Evolutionary conservation across 805 yeast genomes (phyloP).

Genomic region (Saccharomycopsis vini): DNA sequence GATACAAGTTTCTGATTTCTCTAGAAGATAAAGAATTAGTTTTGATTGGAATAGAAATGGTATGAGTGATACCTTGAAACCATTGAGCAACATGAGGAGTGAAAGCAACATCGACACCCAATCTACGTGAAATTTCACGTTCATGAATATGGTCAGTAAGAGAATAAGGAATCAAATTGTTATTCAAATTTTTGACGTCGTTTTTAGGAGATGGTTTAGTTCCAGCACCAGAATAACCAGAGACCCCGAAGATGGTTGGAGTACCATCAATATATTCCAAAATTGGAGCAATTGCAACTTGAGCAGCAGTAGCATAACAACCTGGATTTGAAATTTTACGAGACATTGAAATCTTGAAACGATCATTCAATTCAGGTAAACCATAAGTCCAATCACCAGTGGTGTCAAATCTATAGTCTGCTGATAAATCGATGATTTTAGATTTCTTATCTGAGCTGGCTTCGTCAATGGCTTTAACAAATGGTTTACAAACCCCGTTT

Average conservation of each 20-base stretch:
- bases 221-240: constrained; percentile 99
- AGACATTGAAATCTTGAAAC: constrained; percentile 60
- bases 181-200: constrained; percentile 60
- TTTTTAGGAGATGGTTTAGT: constrained; percentile 97
- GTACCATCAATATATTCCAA: constrained; percentile 50
- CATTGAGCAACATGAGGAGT: constrained; percentile 98
- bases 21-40: constrained; percentile 60
- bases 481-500: constrained; percentile 89
- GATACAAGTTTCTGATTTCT: constrained; percentile 77
- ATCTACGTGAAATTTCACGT: constrained; percentile 75
- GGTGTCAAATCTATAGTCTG: constrained; percentile 91
- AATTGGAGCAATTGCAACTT: constrained; percentile 79
- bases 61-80: constrained; percentile 97
- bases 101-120: constrained; percentile 77
- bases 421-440: constrained; percentile 86
- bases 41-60: constrained; percentile 82
- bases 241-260: constrained; percentile 88
- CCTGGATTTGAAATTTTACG: constrained; percentile 92
- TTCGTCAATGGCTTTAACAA: constrained; percentile 70
- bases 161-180: constrained; percentile 91
- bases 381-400: constrained; percentile 90
- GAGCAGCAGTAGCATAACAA: constrained; percentile 98
- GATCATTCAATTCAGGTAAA: constrained; percentile 79
- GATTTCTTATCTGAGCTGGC: constrained; percentile 49
- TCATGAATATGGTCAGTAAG: constrained; percentile 97